A percentile compares a stretch with the other conserved stretches of the same genome.
phyloP scores from a whole-genome alignment of 192 early-diverging fungal genomes.

The Chytriomyces sp. region DNA sequence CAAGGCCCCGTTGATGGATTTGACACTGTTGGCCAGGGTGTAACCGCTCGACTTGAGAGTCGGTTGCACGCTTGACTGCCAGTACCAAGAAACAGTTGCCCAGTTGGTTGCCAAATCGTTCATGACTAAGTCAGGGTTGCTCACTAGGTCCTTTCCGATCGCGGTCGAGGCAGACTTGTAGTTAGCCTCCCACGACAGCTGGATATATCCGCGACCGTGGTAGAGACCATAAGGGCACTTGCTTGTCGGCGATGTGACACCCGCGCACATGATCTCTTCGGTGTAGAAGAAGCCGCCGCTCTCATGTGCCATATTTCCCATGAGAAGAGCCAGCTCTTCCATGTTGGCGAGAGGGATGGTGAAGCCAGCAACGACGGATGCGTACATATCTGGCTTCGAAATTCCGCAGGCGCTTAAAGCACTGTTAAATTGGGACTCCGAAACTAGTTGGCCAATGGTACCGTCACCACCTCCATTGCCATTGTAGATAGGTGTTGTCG shows the following conservation, averaged over 20 bases:
- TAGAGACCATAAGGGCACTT: constrained; percentile 22
- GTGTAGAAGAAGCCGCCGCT: not conserved
- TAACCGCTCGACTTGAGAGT: not conserved
- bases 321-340: constrained; percentile 19
- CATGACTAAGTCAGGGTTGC: constrained; percentile 9
- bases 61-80: constrained; percentile 9
- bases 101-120: not conserved
- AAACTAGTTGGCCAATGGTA: not conserved
- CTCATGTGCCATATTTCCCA: constrained; percentile 25
- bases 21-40: constrained; percentile 10
- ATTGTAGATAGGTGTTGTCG: not conserved
- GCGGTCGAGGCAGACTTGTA: constrained; percentile 4
- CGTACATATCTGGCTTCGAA: constrained; percentile 5
- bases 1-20: constrained; percentile 14
- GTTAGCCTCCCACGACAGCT: constrained; percentile 14
- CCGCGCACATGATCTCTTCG: constrained; percentile 8
- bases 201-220: constrained; percentile 27
- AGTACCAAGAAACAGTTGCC: constrained; percentile 19
- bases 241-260: not conserved
- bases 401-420: constrained; percentile 20
- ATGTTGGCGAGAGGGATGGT: not conserved
- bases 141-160: not conserved
- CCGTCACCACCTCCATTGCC: not conserved
- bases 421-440: constrained; percentile 6
- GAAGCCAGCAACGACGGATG: not conserved